Percentiles rank a stretch among this genome's conserved stretches.
These are phyloP conservation scores for Lophium mytilinum DNA, from an alignment of 495 filamentous ascomycete genomes.

Conservation along the genomic window DNA sequence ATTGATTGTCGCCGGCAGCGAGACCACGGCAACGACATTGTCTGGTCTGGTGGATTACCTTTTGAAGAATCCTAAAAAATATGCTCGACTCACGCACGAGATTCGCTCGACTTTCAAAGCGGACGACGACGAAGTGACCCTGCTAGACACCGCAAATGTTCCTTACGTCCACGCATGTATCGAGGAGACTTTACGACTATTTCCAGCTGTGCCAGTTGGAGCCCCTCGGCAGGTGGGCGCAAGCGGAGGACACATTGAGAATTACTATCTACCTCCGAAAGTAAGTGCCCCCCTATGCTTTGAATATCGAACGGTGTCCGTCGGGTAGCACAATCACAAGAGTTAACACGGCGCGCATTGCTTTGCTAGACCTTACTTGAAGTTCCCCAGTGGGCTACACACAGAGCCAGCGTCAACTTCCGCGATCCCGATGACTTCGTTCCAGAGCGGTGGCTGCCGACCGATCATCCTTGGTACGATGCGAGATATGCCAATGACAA, in stretches of 20 bases:
- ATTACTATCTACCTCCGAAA: neutral
- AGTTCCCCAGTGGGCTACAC: neutral
- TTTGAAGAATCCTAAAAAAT: neutral
- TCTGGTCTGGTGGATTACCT: neutral
- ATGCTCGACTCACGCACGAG: neutral
- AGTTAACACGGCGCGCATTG: no score
- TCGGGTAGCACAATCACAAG: no score
- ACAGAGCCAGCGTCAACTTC: neutral
- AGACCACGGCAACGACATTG: neutral
- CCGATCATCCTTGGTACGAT: neutral
- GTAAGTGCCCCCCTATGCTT: neutral
- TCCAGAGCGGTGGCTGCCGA: neutral
- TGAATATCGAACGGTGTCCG: neutral
- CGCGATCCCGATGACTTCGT: neutral
- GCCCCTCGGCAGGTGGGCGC: neutral
- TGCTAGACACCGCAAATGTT: neutral
- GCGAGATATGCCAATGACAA: neutral
- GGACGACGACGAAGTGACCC: neutral
- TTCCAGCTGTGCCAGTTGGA: neutral
- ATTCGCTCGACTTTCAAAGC: neutral
- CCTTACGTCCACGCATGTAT: neutral
- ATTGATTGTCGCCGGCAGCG: neutral
- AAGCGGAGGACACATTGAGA: neutral
- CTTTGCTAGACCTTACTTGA: neutral
- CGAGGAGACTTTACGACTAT: neutral